Evolutionary conservation across 306 rosid species (phyloP).

Genomic region (Begonia masoniana): DNA sequence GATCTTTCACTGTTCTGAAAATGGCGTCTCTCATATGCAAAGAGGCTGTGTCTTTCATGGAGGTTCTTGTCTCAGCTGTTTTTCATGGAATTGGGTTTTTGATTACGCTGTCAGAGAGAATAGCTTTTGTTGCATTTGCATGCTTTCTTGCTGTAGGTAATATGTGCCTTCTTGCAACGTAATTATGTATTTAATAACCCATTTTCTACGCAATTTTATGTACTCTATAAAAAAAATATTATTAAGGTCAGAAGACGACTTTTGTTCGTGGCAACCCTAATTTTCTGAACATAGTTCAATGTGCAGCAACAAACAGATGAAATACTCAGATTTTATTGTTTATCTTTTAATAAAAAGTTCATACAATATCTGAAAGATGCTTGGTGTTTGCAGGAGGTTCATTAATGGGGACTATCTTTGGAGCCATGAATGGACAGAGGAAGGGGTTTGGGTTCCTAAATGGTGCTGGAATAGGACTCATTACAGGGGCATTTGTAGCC

Average conservation of each 20-base stretch:
- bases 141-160: background rate
- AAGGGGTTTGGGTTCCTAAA: background rate
- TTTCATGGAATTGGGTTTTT: background rate
- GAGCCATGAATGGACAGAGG: constrained; percentile 1
- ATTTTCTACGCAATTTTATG: background rate
- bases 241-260: background rate
- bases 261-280: background rate
- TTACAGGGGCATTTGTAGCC: background rate
- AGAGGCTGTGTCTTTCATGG: background rate
- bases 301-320: background rate
- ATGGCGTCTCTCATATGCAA: too few species aligned
- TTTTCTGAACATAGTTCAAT: background rate
- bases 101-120: background rate
- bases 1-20: too few species aligned
- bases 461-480: background rate
- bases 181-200: background rate
- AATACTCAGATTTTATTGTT: background rate
- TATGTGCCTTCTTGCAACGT: background rate
- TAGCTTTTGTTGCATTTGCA: background rate
- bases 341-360: too few species aligned
- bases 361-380: too few species aligned
- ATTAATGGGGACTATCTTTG: background rate
- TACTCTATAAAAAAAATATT: too few species aligned
- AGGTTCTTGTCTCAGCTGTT: background rate
- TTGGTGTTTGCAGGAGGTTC: background rate